Conservation (phyloP, 306 rosid genomes). For the Sechiopsis laciniata region DNA sequence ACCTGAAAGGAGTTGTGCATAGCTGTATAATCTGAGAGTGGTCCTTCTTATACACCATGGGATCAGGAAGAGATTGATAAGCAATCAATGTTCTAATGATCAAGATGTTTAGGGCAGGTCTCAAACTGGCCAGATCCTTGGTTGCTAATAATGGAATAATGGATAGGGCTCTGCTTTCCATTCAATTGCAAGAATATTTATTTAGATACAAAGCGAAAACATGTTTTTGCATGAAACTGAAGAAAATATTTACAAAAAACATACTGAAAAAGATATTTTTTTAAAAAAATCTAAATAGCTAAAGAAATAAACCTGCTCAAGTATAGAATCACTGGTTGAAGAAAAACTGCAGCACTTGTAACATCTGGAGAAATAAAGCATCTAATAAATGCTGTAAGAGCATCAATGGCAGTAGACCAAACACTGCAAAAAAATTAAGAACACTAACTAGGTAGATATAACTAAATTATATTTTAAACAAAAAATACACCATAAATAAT, state of each 20-base stretch:
- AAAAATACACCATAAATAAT: conserved; percentile 12
- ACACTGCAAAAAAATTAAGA: conserved; percentile 47
- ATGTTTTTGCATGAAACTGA: neutral
- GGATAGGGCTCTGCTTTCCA: conserved; percentile 72
- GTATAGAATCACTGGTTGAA: conserved; percentile 87
- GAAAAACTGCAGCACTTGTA: conserved; percentile 50
- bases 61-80: conserved; percentile 84
- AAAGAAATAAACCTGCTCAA: conserved; percentile 59
- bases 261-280: neutral
- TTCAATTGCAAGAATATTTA: conserved; percentile 26
- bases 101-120: conserved; percentile 59
- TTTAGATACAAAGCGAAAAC: conserved; percentile 17
- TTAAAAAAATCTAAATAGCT: neutral
- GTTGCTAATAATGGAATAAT: conserved; percentile 50
- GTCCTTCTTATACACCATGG: conserved; percentile 65
- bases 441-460: neutral
- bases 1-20: conserved; percentile 92
- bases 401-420: conserved; percentile 93
- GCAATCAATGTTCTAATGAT: conserved; percentile 66
- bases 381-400: conserved; percentile 73
- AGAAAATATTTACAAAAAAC: neutral
- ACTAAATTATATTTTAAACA: neutral
- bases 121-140: conserved; percentile 52
- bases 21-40: conserved; percentile 68
- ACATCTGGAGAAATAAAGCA: conserved; percentile 63